Conservation (phyloP, 768 basidiomycete species). For the Suillus subaureus region DNA sequence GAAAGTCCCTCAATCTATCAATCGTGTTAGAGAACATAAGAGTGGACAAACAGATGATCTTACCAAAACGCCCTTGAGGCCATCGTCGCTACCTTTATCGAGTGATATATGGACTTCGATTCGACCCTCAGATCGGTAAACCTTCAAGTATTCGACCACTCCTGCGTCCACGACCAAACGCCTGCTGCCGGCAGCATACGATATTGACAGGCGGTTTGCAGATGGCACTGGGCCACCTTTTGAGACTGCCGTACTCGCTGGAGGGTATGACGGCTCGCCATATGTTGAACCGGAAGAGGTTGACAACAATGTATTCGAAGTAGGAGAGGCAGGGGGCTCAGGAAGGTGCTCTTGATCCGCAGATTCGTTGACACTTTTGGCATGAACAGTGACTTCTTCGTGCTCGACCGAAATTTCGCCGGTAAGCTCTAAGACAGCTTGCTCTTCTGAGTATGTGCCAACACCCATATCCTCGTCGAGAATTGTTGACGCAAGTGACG, state of each 20-base stretch:
- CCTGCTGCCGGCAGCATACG: slow-evolving; percentile 87
- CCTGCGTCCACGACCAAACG: slow-evolving; percentile 89
- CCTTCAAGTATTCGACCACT: slow-evolving; percentile 77
- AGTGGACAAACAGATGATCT: slow-evolving; percentile 24
- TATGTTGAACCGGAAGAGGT: slow-evolving; percentile 40
- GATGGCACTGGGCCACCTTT: slow-evolving; percentile 58
- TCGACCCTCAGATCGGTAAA: slow-evolving; percentile 80
- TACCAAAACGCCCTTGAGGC: slow-evolving; percentile 77
- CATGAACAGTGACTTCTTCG: slow-evolving; percentile 16
- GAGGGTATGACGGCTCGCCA: slow-evolving; percentile 46
- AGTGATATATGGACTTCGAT: slow-evolving; percentile 80
- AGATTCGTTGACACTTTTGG: slow-evolving; percentile 19
- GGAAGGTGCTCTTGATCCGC: slow-evolving; percentile 49
- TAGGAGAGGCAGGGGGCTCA: slow-evolving; percentile 61
- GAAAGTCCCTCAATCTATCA: slow-evolving; percentile 75
- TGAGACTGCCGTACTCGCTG: slow-evolving; percentile 16
- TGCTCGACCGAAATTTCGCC: slow-evolving; percentile 26
- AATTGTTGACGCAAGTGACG: slow-evolving; percentile 56
- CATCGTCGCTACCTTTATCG: slow-evolving; percentile 53
- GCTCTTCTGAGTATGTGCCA: slow-evolving; percentile 31
- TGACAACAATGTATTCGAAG: slow-evolving; percentile 48
- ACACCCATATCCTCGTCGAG: slow-evolving; percentile 46
- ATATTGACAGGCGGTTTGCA: slow-evolving; percentile 89
- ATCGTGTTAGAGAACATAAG: slow-evolving; percentile 14
- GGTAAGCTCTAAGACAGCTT: slow-evolving; percentile 11